phyloP scores from a whole-genome alignment of 2,329 filamentous ascomycete species.

The Bipolaris zeicola region DNA sequence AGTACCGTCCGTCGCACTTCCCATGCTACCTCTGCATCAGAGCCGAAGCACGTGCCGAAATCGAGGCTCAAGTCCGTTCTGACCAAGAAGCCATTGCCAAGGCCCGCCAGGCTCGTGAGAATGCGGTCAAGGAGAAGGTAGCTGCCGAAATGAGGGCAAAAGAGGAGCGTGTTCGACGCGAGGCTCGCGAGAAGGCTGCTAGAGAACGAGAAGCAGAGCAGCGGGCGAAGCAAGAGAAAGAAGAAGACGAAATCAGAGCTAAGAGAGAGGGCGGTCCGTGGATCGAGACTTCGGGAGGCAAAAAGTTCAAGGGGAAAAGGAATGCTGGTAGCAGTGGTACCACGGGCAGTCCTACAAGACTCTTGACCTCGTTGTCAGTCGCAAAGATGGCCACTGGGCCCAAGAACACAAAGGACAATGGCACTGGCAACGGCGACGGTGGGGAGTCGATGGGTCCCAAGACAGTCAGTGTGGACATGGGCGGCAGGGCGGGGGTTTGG shows the following conservation, averaged over 20 bases:
- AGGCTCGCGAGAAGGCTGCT: conserved; percentile 28
- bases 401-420: conserved; percentile 14
- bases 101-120: conserved; percentile 19
- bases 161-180: conserved; percentile 31
- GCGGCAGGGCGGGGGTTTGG: conserved; percentile 33
- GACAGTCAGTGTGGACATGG: conserved; percentile 17
- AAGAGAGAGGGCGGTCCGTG: conserved; percentile 29
- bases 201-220: conserved; percentile 27
- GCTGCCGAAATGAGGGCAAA: conserved; percentile 19
- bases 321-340: conserved; percentile 1
- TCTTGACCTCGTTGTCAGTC: conserved; percentile 6
- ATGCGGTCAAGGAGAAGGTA: conserved; percentile 12
- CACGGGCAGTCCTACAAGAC: background rate
- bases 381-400: conserved; percentile 10
- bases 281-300: conserved; percentile 26
- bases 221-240: conserved; percentile 16
- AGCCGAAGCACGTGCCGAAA: conserved; percentile 16
- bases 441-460: conserved; percentile 12
- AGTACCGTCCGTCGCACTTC: conserved; percentile 26
- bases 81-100: conserved; percentile 10
- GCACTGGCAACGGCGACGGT: background rate
- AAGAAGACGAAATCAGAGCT: conserved; percentile 20
- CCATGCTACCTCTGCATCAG: conserved; percentile 34
- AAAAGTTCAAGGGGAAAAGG: conserved; percentile 23
- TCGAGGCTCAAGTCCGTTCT: conserved; percentile 8